Conservation (phyloP, 1,284 basidiomycete genomes). For the Psilocybe mexicana region DNA sequence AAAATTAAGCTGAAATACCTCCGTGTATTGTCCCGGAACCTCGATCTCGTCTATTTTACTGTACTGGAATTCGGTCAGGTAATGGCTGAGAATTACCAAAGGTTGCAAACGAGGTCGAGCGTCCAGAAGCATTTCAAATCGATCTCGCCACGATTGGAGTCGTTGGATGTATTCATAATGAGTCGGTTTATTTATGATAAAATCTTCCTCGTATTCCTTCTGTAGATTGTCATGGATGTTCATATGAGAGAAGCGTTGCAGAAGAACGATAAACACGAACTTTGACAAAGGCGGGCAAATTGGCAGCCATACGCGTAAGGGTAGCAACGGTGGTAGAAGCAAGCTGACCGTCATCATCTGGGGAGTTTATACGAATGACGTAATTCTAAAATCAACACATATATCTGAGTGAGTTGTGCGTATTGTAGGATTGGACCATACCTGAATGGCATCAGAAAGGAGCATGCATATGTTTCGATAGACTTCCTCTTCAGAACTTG, state of each 20-base stretch:
- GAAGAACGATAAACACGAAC: constrained; percentile 39
- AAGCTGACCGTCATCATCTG: constrained; percentile 80
- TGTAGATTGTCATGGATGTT: constrained; percentile 28
- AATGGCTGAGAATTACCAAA: constrained; percentile 91
- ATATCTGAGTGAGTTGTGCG: neutral
- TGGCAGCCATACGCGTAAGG: constrained; percentile 75
- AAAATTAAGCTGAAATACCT: constrained; percentile 50
- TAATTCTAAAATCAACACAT: constrained; percentile 45
- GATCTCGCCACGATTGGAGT: constrained; percentile 92
- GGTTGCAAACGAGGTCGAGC: constrained; percentile 82
- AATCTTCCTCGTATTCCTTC: constrained; percentile 93
- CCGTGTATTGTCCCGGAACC: constrained; percentile 97
- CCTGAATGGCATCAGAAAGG: constrained; percentile 72
- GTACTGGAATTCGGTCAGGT: constrained; percentile 97
- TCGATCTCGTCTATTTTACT: constrained; percentile 98
- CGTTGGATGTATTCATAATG: constrained; percentile 89
- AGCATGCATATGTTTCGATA: constrained; percentile 91
- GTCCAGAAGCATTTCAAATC: constrained; percentile 87
- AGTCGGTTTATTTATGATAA: constrained; percentile 79
- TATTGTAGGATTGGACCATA: constrained; percentile 26
- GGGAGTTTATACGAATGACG: constrained; percentile 62
- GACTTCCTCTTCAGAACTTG: constrained; percentile 90
- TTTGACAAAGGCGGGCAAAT: constrained; percentile 65
- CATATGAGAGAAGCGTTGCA: neutral
- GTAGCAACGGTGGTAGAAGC: constrained; percentile 57